Evolutionary conservation across 1,284 basidiomycete species (phyloP).

Genomic region (Sporisorium scitamineum): DNA sequence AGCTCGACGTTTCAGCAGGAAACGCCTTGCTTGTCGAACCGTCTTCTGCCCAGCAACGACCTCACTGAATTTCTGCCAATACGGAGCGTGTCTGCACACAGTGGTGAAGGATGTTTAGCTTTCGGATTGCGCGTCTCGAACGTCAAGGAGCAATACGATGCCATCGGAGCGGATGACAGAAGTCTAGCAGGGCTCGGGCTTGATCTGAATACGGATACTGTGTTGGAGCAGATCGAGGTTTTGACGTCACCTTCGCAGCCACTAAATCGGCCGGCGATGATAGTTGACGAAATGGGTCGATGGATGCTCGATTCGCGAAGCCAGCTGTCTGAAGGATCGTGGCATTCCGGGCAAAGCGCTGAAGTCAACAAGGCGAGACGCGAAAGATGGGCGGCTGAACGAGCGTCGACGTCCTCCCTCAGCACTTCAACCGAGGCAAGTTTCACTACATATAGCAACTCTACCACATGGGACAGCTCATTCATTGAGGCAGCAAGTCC

Average conservation of each 20-base stretch:
- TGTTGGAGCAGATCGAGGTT: not conserved
- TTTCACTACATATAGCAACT: constrained; percentile 17
- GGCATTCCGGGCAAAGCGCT: not conserved
- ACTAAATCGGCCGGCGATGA: not conserved
- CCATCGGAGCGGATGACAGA: not conserved
- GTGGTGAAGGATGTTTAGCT: not conserved
- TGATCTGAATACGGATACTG: not conserved
- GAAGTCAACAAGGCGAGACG: not conserved
- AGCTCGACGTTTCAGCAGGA: constrained; percentile 13
- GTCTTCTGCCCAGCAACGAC: constrained; percentile 24
- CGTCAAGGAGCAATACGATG: not conserved
- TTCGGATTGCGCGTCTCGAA: not conserved
- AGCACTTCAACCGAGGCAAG: constrained; percentile 23
- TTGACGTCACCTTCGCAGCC: not conserved
- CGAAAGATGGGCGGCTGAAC: constrained; percentile 4
- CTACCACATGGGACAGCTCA: constrained; percentile 25
- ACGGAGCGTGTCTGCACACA: not conserved
- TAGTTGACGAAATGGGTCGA: constrained; percentile 36
- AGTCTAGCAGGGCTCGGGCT: constrained; percentile 17
- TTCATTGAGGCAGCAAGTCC: constrained; percentile 17
- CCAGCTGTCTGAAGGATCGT: not conserved
- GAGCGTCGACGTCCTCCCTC: constrained; percentile 13
- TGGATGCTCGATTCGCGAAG: constrained; percentile 6
- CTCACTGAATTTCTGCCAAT: constrained; percentile 11
- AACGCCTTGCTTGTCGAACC: constrained; percentile 28